Conservation (phyloP, 2,329 filamentous ascomycete species). For the Alternaria dauci region DNA sequence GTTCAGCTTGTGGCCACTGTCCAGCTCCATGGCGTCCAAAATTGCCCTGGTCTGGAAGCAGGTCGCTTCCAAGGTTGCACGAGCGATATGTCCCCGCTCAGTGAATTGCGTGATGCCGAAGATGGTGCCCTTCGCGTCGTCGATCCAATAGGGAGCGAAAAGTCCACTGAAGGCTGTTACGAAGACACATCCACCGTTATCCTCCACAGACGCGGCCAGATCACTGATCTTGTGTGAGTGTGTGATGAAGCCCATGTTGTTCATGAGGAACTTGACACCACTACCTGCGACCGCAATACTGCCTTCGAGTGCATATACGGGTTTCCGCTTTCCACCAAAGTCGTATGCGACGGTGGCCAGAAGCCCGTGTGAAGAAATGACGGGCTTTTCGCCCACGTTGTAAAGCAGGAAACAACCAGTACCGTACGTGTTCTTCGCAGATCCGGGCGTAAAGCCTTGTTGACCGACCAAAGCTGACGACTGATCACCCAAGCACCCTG, state of each 20-base stretch:
- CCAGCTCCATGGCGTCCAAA: constrained; percentile 87
- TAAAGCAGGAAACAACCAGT: constrained; percentile 91
- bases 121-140: constrained; percentile 84
- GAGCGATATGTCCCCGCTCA: constrained; percentile 83
- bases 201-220: constrained; percentile 69
- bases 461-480: constrained; percentile 87
- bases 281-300: constrained; percentile 84
- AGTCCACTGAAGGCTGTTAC: constrained; percentile 92
- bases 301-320: constrained; percentile 82
- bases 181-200: constrained; percentile 84
- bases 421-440: constrained; percentile 90
- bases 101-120: constrained; percentile 89
- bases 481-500: constrained; percentile 88
- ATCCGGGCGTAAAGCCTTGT: constrained; percentile 80
- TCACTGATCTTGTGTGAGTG: constrained; percentile 70
- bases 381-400: constrained; percentile 84
- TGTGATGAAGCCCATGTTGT: constrained; percentile 70
- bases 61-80: constrained; percentile 87
- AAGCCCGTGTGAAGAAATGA: constrained; percentile 83
- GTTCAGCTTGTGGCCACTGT: constrained; percentile 77
- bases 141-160: constrained; percentile 94
- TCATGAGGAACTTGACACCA: constrained; percentile 74
- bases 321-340: constrained; percentile 72
- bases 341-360: constrained; percentile 89
- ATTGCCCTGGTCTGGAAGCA: constrained; percentile 95